Evolutionary conservation across 1,284 basidiomycete species (phyloP).

Genomic region (Irpex rosettiformis): DNA sequence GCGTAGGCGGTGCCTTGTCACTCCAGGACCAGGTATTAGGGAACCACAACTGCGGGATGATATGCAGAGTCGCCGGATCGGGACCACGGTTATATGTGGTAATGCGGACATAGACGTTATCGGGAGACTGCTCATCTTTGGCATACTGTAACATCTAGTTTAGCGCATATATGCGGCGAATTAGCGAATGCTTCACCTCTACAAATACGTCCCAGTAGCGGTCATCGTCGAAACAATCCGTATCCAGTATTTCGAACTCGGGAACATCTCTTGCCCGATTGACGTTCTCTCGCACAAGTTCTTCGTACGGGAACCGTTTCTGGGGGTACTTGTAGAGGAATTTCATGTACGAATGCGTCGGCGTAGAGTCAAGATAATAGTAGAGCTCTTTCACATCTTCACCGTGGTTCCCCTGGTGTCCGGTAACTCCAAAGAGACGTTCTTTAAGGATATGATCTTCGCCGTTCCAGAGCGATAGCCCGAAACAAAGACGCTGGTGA

Average conservation of each 20-base stretch:
- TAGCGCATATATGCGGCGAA: slow-evolving; percentile 18
- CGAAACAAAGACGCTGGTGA: slow-evolving; percentile 90
- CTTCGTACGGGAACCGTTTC: slow-evolving; percentile 87
- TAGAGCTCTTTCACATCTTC: slow-evolving; percentile 99
- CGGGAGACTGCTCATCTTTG: slow-evolving; percentile 91
- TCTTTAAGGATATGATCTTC: slow-evolving; percentile 95
- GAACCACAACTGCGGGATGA: slow-evolving; percentile 96
- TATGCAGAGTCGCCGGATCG: slow-evolving; percentile 91
- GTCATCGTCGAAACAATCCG: slow-evolving; percentile 89
- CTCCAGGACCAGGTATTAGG: slow-evolving; percentile 98
- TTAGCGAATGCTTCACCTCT: slow-evolving; percentile 56
- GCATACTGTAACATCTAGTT: slow-evolving; percentile 67
- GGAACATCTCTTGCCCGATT: slow-evolving; percentile 81
- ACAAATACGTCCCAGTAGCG: slow-evolving; percentile 98
- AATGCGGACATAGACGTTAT: slow-evolving; percentile 90
- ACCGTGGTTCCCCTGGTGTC: slow-evolving; percentile 97
- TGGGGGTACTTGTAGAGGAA: slow-evolving; percentile 99
- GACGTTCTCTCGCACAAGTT: slow-evolving; percentile 84
- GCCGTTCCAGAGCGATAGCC: slow-evolving; percentile 92
- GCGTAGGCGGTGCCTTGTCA: slow-evolving; percentile 76
- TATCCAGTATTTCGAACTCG: slow-evolving; percentile 94
- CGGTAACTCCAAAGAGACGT: slow-evolving; percentile 91
- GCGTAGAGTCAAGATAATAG: slow-evolving; percentile 97
- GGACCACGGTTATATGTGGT: slow-evolving; percentile 97
- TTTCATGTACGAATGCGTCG: slow-evolving; percentile 99